These are phyloP conservation scores for Leccinellum albellum DNA, from an alignment of 768 basidiomycete genomes.

Conservation along the genomic window DNA sequence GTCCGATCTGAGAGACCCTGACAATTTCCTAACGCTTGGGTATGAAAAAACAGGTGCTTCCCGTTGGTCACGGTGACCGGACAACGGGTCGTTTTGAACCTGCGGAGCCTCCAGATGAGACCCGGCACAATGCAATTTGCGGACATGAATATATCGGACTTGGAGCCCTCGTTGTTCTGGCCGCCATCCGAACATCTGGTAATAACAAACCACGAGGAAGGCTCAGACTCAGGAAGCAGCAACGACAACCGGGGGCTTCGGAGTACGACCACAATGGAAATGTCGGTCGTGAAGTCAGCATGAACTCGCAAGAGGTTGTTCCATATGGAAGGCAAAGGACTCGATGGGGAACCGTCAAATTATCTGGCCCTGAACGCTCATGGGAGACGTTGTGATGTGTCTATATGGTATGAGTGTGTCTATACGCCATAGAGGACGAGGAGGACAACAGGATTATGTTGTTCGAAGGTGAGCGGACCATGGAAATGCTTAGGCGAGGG, in stretches of 20 bases:
- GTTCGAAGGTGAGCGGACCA: too few relatives aligned
- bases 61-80: not conserved
- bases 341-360: not conserved
- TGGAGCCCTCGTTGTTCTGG: not conserved
- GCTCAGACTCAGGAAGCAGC: not conserved
- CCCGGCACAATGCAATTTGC: not conserved
- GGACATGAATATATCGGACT: not conserved
- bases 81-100: not conserved
- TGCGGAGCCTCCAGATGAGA: not conserved
- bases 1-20: not conserved
- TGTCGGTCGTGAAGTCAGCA: not conserved
- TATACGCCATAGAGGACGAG: not conserved
- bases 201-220: not conserved
- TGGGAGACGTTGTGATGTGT: not conserved
- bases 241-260: not conserved
- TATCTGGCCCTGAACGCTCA: too few relatives aligned
- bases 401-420: not conserved
- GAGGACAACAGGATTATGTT: not conserved
- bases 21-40: not conserved
- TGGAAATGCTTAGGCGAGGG: too few relatives aligned
- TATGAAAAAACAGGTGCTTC: not conserved
- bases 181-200: not conserved
- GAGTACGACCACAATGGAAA: not conserved
- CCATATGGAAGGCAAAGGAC: not conserved
- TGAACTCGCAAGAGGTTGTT: not conserved